Percentiles rank a stretch among this genome's conserved stretches.
phyloP scores from a whole-genome alignment of 495 filamentous ascomycete species.

The Coniosporium apollinis region DNA sequence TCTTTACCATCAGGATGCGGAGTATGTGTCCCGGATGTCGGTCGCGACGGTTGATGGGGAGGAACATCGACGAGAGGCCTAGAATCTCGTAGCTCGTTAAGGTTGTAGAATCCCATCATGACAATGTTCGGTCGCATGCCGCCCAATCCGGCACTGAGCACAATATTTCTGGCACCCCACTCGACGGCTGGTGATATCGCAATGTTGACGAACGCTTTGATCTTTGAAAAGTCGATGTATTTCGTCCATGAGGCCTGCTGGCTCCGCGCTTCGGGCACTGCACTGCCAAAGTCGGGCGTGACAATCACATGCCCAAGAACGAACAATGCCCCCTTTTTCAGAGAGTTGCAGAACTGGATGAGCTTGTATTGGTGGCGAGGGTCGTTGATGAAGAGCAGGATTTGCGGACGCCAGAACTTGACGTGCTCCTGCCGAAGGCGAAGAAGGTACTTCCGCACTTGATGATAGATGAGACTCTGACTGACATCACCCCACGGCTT shows the following conservation, averaged over 20 bases:
- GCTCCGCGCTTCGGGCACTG: constrained; percentile 63
- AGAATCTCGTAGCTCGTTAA: constrained; percentile 49
- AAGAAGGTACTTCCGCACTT: constrained; percentile 76
- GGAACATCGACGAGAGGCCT: constrained; percentile 35
- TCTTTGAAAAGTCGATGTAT: constrained; percentile 69
- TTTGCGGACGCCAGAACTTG: constrained; percentile 82
- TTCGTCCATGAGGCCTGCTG: constrained; percentile 74
- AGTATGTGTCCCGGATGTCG: constrained; percentile 11
- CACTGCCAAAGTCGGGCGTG: constrained; percentile 59
- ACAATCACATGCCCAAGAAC: constrained; percentile 80
- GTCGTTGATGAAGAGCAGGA: constrained; percentile 70
- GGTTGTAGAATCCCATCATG: constrained; percentile 54
- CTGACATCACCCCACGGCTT: constrained; percentile 86
- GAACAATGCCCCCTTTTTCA: constrained; percentile 78
- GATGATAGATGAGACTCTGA: constrained; percentile 79
- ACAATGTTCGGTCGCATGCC: constrained; percentile 86
- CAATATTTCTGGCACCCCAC: constrained; percentile 72
- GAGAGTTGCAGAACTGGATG: constrained; percentile 79
- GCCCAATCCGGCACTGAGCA: constrained; percentile 67
- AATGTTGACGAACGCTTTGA: constrained; percentile 81
- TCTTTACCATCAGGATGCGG: constrained; percentile 12
- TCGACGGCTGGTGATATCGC: constrained; percentile 65
- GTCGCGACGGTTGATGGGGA: constrained; percentile 11
- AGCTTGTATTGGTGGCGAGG: constrained; percentile 60
- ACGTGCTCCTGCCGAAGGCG: constrained; percentile 74